These are phyloP conservation scores for Scytalidium sp. DNA, from an alignment of 2,329 filamentous ascomycete species.

Conservation along the genomic window DNA sequence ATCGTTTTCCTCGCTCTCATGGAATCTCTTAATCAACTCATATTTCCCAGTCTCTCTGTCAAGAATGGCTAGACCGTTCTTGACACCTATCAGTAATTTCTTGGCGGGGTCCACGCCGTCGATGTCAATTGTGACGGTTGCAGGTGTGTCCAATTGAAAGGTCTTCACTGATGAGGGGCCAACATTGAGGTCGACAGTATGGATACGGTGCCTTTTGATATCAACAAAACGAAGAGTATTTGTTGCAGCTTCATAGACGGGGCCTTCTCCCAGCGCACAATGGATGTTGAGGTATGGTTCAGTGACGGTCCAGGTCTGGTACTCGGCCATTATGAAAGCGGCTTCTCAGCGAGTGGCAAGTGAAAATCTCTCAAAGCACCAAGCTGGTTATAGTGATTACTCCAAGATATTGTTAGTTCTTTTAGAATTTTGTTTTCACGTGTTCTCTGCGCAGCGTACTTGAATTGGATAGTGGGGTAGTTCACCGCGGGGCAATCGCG, in stretches of 20 bases:
- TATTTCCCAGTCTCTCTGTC: slow-evolving; percentile 58
- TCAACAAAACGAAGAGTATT: slow-evolving; percentile 76
- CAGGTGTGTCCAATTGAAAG: slow-evolving; percentile 49
- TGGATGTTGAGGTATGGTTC: slow-evolving; percentile 55
- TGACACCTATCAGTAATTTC: slow-evolving; percentile 74
- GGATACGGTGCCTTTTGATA: slow-evolving; percentile 73
- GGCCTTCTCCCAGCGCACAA: slow-evolving; percentile 70
- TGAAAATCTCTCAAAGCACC: background rate
- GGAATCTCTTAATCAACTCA: slow-evolving; percentile 50
- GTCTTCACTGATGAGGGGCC: slow-evolving; percentile 40
- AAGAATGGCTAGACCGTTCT: slow-evolving; percentile 77
- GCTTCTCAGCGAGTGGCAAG: background rate
- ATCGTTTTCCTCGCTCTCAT: slow-evolving; percentile 22
- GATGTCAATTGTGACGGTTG: slow-evolving; percentile 76
- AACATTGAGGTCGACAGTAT: slow-evolving; percentile 63
- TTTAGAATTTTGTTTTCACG: background rate
- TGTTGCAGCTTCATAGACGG: slow-evolving; percentile 66
- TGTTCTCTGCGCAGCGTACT: background rate
- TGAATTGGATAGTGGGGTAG: background rate
- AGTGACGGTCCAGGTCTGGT: slow-evolving; percentile 43
- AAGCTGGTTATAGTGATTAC: background rate
- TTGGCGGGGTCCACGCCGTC: slow-evolving; percentile 57
- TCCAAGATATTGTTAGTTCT: background rate
- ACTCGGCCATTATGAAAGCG: slow-evolving; percentile 25
- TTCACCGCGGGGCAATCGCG: background rate